Evolutionary conservation across 2,329 filamentous ascomycete genomes (phyloP).

Genomic region (Beauveria varroae): DNA sequence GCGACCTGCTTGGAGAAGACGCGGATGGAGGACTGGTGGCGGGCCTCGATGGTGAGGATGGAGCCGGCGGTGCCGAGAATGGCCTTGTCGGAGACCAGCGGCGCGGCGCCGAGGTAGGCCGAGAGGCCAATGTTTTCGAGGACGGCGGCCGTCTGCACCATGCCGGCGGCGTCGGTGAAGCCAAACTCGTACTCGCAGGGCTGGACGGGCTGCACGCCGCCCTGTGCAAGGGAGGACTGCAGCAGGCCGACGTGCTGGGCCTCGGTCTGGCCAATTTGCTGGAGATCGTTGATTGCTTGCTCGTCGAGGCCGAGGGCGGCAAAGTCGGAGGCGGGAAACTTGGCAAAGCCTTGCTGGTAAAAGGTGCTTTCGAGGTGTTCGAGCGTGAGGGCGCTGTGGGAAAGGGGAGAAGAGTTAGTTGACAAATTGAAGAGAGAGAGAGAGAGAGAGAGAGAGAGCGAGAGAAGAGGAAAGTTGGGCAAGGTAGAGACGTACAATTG

Average conservation of each 20-base stretch:
- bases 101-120: constrained; percentile 56
- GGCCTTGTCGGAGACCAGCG: constrained; percentile 47
- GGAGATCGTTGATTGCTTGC: constrained; percentile 34
- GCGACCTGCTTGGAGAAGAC: constrained; percentile 38
- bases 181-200: constrained; percentile 54
- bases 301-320: constrained; percentile 40
- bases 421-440: too few species aligned
- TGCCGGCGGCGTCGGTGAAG: constrained; percentile 44
- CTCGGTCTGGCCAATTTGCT: constrained; percentile 48
- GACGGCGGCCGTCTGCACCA: constrained; percentile 50
- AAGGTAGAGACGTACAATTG: constrained; percentile 1
- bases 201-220: constrained; percentile 40
- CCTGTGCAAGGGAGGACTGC: constrained; percentile 10
- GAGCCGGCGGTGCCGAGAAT: constrained; percentile 54
- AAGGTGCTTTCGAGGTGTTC: constrained; percentile 55
- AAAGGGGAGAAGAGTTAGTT: neutral
- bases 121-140: constrained; percentile 59
- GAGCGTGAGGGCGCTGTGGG: constrained; percentile 39
- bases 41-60: constrained; percentile 56
- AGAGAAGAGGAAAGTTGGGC: neutral
- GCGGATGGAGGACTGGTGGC: constrained; percentile 56
- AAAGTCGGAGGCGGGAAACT: constrained; percentile 48
- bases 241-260: constrained; percentile 51
- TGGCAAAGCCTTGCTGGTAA: constrained; percentile 51
- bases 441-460: too few species aligned